These are phyloP conservation scores for Daldinia sp. DNA, from an alignment of 2,329 filamentous ascomycete genomes.

Conservation along the genomic window DNA sequence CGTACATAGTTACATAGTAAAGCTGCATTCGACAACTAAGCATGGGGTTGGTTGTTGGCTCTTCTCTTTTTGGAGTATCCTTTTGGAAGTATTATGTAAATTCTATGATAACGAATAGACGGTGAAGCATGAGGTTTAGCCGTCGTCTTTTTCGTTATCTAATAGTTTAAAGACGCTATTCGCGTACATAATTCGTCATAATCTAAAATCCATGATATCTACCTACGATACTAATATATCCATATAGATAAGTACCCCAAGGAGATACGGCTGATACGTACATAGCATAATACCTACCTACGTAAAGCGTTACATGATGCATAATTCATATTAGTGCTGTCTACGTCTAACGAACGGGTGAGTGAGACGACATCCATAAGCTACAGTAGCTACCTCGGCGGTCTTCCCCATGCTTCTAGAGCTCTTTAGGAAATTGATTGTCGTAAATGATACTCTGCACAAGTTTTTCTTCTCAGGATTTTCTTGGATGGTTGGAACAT, in stretches of 20 bases:
- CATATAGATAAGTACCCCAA: too few relatives aligned
- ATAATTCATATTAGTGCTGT: too few relatives aligned
- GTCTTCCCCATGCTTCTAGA: slow-evolving; percentile 19
- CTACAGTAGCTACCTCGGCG: slow-evolving; percentile 26
- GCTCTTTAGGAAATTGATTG: slow-evolving; percentile 31
- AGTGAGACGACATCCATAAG: slow-evolving; percentile 25
- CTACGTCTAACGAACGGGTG: slow-evolving; percentile 14
- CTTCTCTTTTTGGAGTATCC: slow-evolving; percentile 1
- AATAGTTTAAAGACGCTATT: not conserved
- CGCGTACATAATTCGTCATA: slow-evolving; percentile 22
- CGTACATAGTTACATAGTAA: not conserved
- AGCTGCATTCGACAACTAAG: slow-evolving; percentile 15
- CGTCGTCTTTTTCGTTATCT: not conserved
- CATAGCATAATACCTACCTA: not conserved
- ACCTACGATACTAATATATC: not conserved
- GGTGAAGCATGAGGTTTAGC: not conserved
- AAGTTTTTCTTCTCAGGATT: slow-evolving; percentile 30
- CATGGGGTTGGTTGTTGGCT: slow-evolving; percentile 17
- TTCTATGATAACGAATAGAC: slow-evolving; percentile 4
- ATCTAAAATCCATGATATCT: slow-evolving; percentile 3
- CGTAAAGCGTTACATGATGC: slow-evolving; percentile 11
- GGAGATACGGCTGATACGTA: not conserved
- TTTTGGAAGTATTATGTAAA: slow-evolving; percentile 13
- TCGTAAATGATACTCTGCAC: slow-evolving; percentile 35
- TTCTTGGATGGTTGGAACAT: slow-evolving; percentile 36